Evolutionary conservation across 345 rosid genomes (phyloP), one percentile per base, ranked within the genome.

Genomic region (Eutrema heterophyllum): DNA sequence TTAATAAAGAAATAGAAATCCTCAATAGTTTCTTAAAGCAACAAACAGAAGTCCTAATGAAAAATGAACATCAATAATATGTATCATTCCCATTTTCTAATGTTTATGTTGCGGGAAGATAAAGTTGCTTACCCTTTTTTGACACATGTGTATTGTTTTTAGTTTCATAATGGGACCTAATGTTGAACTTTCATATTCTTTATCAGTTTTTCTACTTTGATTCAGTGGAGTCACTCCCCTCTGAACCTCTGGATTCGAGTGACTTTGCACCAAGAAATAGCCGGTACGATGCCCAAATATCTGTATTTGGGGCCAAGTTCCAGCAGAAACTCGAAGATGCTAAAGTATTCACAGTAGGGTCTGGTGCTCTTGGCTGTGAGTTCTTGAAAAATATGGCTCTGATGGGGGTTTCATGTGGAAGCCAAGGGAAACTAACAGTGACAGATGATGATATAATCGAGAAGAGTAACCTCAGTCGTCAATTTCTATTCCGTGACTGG

Each of bases 381-480:
- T 90, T 96, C 82, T 81, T 92, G 73, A 96, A 96, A 84, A 96
- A 96, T 80, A 53, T 92, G 54, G 99, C 93, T 54, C 80, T 96
- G 72, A 96, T 96, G 98, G 99, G 99, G 32, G 94, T 96, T 68
- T 84, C 98, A 13, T 96, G 98, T 77, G 88, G 97, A 60, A 63
- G 70, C 72, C 75, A 82, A 76, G 99, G 98, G 51, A 92, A 89
- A 80, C 82, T 92, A 38, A 92, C 98, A 0, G 72, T 96, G 70
- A 96, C 99, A n/a, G 99, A 96, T 79, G 99, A 96, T 83, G 99
- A 96, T 73, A 93, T 96, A 29, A 96, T 96, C 36, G 99, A 96
- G 84, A 96, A 92, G 83, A 96, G 99, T 85, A 96, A 96, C 81
- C 96, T 96, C 44, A 92, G 97, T 80, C 88, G 99, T 81, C 99